These are phyloP conservation scores for Xylaria polymorpha DNA, from an alignment of 2,329 filamentous ascomycete genomes.

Conservation along the genomic window DNA sequence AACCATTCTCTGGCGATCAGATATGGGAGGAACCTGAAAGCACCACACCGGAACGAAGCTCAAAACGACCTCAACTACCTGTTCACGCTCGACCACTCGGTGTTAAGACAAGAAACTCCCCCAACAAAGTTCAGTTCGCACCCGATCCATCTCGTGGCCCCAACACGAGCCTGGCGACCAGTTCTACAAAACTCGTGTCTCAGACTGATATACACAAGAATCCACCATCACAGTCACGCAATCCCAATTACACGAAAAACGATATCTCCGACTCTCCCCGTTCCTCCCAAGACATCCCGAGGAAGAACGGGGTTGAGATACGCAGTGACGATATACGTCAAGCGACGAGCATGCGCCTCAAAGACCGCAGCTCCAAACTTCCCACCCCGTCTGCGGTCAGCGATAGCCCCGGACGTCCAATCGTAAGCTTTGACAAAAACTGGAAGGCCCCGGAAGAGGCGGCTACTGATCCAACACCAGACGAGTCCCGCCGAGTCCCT, in stretches of 20 bases:
- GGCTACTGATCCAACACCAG: slow-evolving; percentile 78
- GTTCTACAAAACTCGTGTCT: slow-evolving; percentile 57
- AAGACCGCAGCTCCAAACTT: slow-evolving; percentile 86
- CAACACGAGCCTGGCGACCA: slow-evolving; percentile 50
- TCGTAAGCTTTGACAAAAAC: slow-evolving; percentile 93
- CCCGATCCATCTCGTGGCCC: slow-evolving; percentile 58
- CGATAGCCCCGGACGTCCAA: slow-evolving; percentile 88
- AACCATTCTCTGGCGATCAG: slow-evolving; percentile 78
- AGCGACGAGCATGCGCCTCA: slow-evolving; percentile 89
- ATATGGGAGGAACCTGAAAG: slow-evolving; percentile 89
- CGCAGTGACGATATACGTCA: slow-evolving; percentile 87
- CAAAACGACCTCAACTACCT: slow-evolving; percentile 41
- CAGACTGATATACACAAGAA: slow-evolving; percentile 85
- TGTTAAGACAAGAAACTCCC: slow-evolving; percentile 72
- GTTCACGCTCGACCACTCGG: slow-evolving; percentile 60
- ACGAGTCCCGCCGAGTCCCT: slow-evolving; percentile 54
- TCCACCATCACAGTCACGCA: slow-evolving; percentile 82
- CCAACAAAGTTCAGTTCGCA: slow-evolving; percentile 70
- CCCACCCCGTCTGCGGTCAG: slow-evolving; percentile 92
- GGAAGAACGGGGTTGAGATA: slow-evolving; percentile 84
- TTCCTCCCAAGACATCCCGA: slow-evolving; percentile 61
- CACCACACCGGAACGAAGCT: slow-evolving; percentile 47
- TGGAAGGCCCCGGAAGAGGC: slow-evolving; percentile 80
- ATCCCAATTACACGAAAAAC: slow-evolving; percentile 83
- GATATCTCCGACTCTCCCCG: slow-evolving; percentile 52